Percentiles rank a stretch among this genome's conserved stretches.
These are phyloP conservation scores for Mortierella alpina DNA, from an alignment of 192 early-diverging fungal species.

Conservation along the genomic window DNA sequence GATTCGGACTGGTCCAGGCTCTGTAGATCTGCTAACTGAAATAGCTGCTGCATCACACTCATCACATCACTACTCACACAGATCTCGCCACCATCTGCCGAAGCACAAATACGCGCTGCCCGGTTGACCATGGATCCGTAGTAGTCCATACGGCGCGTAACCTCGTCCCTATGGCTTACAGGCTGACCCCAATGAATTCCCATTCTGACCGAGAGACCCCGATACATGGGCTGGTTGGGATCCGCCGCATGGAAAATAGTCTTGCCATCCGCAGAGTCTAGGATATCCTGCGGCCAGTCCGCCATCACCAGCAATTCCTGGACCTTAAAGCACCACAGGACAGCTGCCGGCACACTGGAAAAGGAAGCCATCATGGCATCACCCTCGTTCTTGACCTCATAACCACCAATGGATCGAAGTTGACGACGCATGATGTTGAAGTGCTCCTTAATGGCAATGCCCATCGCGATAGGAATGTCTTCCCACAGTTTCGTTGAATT, in stretches of 20 bases:
- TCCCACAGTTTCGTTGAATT: constrained; percentile 94
- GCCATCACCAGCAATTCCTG: constrained; percentile 81
- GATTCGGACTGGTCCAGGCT: constrained; percentile 18
- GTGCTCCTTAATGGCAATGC: constrained; percentile 86
- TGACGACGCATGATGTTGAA: constrained; percentile 85
- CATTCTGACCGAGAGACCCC: constrained; percentile 91
- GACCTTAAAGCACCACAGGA: constrained; percentile 90
- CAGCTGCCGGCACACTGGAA: constrained; percentile 79
- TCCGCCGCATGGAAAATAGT: constrained; percentile 73
- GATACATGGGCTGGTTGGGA: constrained; percentile 72
- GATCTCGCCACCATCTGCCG: constrained; percentile 92
- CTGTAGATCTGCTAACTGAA: constrained; percentile 11
- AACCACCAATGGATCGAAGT: constrained; percentile 85
- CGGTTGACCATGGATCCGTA: constrained; percentile 95
- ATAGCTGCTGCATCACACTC: constrained; percentile 31
- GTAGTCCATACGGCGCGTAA: constrained; percentile 96
- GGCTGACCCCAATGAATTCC: constrained; percentile 92
- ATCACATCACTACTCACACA: constrained; percentile 86
- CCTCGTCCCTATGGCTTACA: constrained; percentile 86
- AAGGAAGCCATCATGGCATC: constrained; percentile 96
- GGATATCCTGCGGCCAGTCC: constrained; percentile 90
- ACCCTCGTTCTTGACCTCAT: constrained; percentile 96
- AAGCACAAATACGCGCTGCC: constrained; percentile 82
- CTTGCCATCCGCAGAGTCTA: constrained; percentile 80
- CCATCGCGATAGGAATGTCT: constrained; percentile 83